Evolutionary conservation across 768 basidiomycete species (phyloP), one percentile per base, ranked within the genome.

Genomic region (Xerocomellus intermedius): DNA sequence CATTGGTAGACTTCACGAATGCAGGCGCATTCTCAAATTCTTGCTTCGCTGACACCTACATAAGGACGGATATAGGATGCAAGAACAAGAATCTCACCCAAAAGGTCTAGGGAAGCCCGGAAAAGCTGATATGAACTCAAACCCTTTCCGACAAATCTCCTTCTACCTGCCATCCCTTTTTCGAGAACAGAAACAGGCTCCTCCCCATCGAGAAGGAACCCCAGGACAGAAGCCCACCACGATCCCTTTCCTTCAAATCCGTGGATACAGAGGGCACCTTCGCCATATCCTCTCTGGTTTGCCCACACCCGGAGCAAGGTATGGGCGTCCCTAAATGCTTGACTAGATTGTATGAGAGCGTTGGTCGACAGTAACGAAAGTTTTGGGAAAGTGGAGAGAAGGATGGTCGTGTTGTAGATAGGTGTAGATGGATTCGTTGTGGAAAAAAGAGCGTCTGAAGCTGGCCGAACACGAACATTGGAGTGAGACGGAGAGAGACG

Each of bases 101-200:
- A 68, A 64, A 94, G 87, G 67, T 94, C 91, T 60, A 96, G 73
- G 1, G 84, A 86, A 33, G 89, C 92, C 61, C 88, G 83, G 69
- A 98, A 88, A 28, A 96, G 76, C 66, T 95, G 94, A 72, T 96
- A 97, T 21, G 91, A 90, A 57, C 91, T 94, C 61, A 98, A 67
- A 2, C 93, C 90, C 52, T 80, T 82, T 6, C 92, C 95, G 3
- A 95, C 65, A 0, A 85, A 79, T 64, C 78, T 84, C 50, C 83
- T 75, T 49, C 74, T 76, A 26, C 60, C 36, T 10, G 42, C 52
- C 58, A 73, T 65, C 37, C 62, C 54, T 32, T 65, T 47, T 36
- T 69, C 60, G 2, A 17, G 9, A 17, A 64, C 69, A 16, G 67
- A 42, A 22, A 43, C 64, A 1, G 71, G 60, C 50, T 89, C 87